Conservation (phyloP, 192 early-diverging fungal genomes). For the Podila epigama region DNA sequence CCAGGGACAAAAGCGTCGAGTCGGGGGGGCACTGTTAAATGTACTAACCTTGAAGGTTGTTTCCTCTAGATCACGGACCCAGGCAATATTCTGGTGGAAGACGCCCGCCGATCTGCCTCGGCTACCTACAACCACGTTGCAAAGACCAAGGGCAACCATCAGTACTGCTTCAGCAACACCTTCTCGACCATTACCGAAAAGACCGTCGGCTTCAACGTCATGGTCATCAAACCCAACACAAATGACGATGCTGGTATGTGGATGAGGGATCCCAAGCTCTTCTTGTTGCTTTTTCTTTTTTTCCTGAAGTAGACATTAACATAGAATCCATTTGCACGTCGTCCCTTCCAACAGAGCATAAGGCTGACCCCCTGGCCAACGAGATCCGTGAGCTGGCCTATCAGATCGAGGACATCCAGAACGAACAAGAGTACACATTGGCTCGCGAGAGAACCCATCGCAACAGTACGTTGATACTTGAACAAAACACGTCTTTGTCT, state of each 20-base stretch:
- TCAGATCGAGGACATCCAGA: slow-evolving; percentile 66
- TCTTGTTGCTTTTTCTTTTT: slow-evolving; percentile 13
- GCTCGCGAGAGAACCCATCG: slow-evolving; percentile 68
- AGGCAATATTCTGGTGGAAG: slow-evolving; percentile 34
- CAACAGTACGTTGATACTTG: slow-evolving; percentile 62
- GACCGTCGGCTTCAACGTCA: slow-evolving; percentile 64
- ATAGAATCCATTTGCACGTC: neutral
- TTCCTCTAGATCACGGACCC: slow-evolving; percentile 57
- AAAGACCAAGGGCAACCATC: slow-evolving; percentile 62
- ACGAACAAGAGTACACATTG: slow-evolving; percentile 77
- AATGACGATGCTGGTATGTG: slow-evolving; percentile 39
- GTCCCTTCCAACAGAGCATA: neutral
- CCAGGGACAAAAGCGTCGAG: too few relatives aligned
- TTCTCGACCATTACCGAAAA: slow-evolving; percentile 69
- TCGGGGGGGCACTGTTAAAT: too few relatives aligned
- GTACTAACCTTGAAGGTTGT: neutral
- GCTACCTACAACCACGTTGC: slow-evolving; percentile 56
- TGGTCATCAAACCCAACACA: slow-evolving; percentile 53
- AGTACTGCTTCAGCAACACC: slow-evolving; percentile 82
- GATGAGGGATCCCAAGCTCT: slow-evolving; percentile 20
- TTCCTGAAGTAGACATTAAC: neutral
- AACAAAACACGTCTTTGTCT: neutral
- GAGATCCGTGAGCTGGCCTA: slow-evolving; percentile 71
- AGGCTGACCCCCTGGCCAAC: slow-evolving; percentile 65
- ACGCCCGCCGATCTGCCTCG: slow-evolving; percentile 40